These are phyloP conservation scores for Fusarium nurragi DNA, from an alignment of 2,329 filamentous ascomycete genomes.

Conservation along the genomic window DNA sequence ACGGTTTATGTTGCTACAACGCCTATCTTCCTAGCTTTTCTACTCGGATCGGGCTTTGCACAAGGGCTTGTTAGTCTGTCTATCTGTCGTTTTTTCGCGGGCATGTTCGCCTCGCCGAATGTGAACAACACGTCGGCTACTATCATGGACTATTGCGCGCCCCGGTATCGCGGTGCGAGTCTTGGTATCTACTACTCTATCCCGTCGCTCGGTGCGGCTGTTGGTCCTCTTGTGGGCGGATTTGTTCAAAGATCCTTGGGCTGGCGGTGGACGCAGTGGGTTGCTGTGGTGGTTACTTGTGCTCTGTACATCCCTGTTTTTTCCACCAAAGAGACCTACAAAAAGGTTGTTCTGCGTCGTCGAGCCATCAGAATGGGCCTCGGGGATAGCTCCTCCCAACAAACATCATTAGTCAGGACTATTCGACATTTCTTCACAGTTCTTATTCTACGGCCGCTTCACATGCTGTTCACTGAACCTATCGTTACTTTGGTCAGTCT, in stretches of 20 bases:
- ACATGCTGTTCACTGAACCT: slow-evolving; percentile 27
- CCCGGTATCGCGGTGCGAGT: slow-evolving; percentile 6
- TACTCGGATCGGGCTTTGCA: not conserved
- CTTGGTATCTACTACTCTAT: slow-evolving; percentile 31
- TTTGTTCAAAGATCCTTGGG: slow-evolving; percentile 14
- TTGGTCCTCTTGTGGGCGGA: slow-evolving; percentile 14
- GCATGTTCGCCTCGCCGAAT: slow-evolving; percentile 31
- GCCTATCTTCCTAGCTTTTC: slow-evolving; percentile 19
- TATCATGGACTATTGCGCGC: slow-evolving; percentile 16
- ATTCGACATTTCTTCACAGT: slow-evolving; percentile 27
- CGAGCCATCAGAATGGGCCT: slow-evolving; percentile 22
- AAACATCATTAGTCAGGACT: not conserved
- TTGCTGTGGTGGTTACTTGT: slow-evolving; percentile 11
- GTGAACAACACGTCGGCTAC: slow-evolving; percentile 32
- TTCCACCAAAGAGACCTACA: slow-evolving; percentile 29
- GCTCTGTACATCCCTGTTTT: slow-evolving; percentile 17
- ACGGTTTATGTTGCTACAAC: slow-evolving; percentile 26
- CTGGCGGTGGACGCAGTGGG: slow-evolving; percentile 33
- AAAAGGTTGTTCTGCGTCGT: slow-evolving; percentile 17
- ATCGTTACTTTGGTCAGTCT: slow-evolving; percentile 26
- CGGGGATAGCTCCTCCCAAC: slow-evolving; percentile 25
- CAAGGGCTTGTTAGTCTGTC: not conserved
- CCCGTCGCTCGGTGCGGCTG: slow-evolving; percentile 16
- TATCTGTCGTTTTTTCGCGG: slow-evolving; percentile 25
- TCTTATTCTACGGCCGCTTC: slow-evolving; percentile 23